Conservation (phyloP, 106 monocot genomes). For the Agapanthus africanus region DNA sequence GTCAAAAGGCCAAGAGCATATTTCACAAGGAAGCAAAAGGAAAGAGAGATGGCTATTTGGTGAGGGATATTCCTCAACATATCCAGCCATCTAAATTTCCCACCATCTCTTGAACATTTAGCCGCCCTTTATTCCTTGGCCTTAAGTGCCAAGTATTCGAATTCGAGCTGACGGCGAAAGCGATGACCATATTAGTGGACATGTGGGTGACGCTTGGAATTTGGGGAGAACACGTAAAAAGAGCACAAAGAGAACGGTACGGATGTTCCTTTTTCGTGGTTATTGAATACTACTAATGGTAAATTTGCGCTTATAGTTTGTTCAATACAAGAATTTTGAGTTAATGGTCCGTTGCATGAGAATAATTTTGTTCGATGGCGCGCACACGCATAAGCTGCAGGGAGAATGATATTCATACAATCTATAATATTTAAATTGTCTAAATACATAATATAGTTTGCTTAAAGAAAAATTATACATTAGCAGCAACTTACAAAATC, state of each 20-base stretch:
- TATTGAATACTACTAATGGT: not conserved
- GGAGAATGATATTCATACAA: too few species aligned
- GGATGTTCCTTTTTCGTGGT: not conserved
- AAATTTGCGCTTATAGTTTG: too few species aligned
- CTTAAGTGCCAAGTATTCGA: not conserved
- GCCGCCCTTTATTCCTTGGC: not conserved
- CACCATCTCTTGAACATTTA: too few species aligned
- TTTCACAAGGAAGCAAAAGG: not conserved
- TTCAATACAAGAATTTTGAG: too few species aligned
- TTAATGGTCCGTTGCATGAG: too few species aligned
- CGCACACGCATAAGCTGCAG: too few species aligned
- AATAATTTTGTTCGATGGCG: too few species aligned
- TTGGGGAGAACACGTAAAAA: not conserved
- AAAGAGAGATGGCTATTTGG: not conserved
- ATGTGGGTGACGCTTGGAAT: not conserved
- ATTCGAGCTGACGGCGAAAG: not conserved
- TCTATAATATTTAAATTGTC: not conserved
- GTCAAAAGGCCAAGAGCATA: too few species aligned
- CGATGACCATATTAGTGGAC: not conserved
- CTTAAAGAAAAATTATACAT: too few species aligned
- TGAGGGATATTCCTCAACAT: not conserved
- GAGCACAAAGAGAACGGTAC: not conserved
- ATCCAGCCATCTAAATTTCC: not conserved
- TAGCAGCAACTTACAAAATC: too few species aligned
- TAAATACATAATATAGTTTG: too few species aligned